Percentiles rank a stretch among this genome's conserved stretches.
Conservation (phyloP, 2,329 filamentous ascomycete genomes). For the Cladosporium sp. region DNA sequence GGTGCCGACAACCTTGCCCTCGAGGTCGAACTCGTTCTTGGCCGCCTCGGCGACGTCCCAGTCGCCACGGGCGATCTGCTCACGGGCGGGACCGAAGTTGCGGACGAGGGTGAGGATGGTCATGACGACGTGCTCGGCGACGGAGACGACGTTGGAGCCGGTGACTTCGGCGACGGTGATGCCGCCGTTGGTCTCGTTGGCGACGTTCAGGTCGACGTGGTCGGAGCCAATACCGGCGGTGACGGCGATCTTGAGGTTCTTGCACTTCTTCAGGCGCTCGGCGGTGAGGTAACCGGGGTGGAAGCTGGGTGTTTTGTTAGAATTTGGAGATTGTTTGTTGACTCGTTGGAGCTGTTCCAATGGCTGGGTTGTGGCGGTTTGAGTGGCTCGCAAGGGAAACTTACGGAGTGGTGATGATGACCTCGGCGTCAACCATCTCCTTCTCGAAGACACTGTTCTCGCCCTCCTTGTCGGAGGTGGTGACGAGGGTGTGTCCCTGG, state of each 20-base stretch:
- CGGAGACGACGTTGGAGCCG: constrained; percentile 96
- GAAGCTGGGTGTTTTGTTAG: constrained; percentile 58
- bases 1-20: constrained; percentile 96
- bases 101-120: constrained; percentile 93
- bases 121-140: constrained; percentile 99
- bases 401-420: constrained; percentile 98
- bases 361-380: too few relatives aligned
- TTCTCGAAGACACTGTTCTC: constrained; percentile 90
- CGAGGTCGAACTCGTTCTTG: constrained; percentile 98
- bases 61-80: constrained; percentile 81
- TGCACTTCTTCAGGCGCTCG: constrained; percentile 93
- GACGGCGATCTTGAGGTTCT: constrained; percentile 97
- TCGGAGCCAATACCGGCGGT: constrained; percentile 98
- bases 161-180: constrained; percentile 97
- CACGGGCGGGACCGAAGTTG: constrained; percentile 98
- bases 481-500: constrained; percentile 92
- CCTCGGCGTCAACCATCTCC: constrained; percentile 92
- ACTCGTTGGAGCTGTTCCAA: not conserved
- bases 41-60: constrained; percentile 96
- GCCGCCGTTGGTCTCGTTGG: constrained; percentile 97
- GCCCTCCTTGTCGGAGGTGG: constrained; percentile 96
- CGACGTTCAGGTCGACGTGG: constrained; percentile 93
- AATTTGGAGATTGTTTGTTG: not conserved
- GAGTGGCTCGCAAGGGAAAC: constrained; percentile 26
- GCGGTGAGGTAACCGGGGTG: constrained; percentile 97